These are phyloP conservation scores for Kuraishia capsulata DNA, from an alignment of 805 yeast species.

Conservation along the genomic window DNA sequence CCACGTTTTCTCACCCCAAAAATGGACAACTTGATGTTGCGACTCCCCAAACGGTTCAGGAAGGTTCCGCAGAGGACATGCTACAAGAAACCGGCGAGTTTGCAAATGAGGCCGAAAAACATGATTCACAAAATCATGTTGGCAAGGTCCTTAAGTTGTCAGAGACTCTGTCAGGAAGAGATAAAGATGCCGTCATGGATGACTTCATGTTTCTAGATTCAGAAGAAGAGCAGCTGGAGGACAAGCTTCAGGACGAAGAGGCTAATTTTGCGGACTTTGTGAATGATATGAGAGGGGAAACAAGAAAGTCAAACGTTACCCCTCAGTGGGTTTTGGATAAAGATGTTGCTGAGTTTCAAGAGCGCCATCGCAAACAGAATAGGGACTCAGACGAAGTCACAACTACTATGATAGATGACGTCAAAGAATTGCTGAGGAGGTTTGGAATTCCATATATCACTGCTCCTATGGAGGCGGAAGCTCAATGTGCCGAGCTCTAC, in stretches of 20 bases:
- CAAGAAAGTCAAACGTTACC: slow-evolving; percentile 17
- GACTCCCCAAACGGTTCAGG: too few species aligned
- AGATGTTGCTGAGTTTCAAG: slow-evolving; percentile 43
- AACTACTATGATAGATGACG: slow-evolving; percentile 75
- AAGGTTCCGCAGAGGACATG: too few species aligned
- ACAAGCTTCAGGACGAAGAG: slow-evolving; percentile 62
- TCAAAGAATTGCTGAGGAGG: slow-evolving; percentile 75
- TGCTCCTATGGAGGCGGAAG: slow-evolving; percentile 99
- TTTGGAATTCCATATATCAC: slow-evolving; percentile 94
- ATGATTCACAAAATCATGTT: too few species aligned
- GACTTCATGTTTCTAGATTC: slow-evolving; percentile 69
- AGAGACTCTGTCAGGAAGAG: too few species aligned
- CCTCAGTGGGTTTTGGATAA: slow-evolving; percentile 7
- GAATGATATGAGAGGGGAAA: slow-evolving; percentile 20
- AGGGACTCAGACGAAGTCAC: slow-evolving; percentile 93
- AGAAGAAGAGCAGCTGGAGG: slow-evolving; percentile 62
- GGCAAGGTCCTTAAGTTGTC: too few species aligned
- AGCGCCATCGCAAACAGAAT: slow-evolving; percentile 54
- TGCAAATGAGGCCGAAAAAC: too few species aligned
- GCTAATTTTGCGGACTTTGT: slow-evolving; percentile 62
- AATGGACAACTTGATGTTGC: too few species aligned
- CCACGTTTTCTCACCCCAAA: too few species aligned
- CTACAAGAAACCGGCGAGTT: too few species aligned
- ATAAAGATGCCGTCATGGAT: slow-evolving; percentile 1
- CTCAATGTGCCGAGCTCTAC: slow-evolving; percentile 84